These are phyloP conservation scores for Postia placenta DNA, from an alignment of 768 basidiomycete species.

Conservation along the genomic window DNA sequence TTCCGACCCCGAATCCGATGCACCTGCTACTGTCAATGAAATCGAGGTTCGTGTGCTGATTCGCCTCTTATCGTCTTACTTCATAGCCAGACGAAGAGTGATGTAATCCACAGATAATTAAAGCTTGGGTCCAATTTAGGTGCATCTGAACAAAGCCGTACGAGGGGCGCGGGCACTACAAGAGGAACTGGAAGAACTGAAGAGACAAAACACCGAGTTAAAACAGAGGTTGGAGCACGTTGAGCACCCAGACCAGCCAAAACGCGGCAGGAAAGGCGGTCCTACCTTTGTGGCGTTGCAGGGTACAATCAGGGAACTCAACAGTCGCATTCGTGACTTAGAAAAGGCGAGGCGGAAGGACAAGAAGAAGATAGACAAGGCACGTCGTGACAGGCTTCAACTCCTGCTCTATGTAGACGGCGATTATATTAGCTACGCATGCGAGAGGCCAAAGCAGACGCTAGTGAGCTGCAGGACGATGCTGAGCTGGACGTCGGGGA, in stretches of 20 bases:
- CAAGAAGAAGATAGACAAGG: conserved; percentile 18
- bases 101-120: too few relatives aligned
- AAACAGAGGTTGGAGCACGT: conserved; percentile 12
- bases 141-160: conserved; percentile 4
- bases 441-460: conserved; percentile 32
- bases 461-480: conserved; percentile 29
- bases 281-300: conserved; percentile 10
- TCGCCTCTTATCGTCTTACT: too few relatives aligned
- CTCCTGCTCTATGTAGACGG: conserved; percentile 2
- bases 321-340: conserved; percentile 16
- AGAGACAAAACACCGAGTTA: conserved; percentile 14
- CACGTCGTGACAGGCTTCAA: conserved; percentile 1
- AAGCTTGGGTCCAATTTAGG: too few relatives aligned
- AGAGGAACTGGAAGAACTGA: conserved; percentile 10
- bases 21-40: too few relatives aligned
- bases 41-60: too few relatives aligned
- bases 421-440: conserved; percentile 24
- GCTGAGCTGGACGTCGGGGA: conserved; percentile 27
- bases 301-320: conserved; percentile 16
- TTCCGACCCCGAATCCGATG: too few relatives aligned
- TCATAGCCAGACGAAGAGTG: too few relatives aligned
- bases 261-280: conserved; percentile 9
- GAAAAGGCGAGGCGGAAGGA: conserved; percentile 21
- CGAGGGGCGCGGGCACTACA: conserved; percentile 9
- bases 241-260: conserved; percentile 19